Evolutionary conservation across 306 rosid genomes (phyloP), one percentile per base, ranked within the genome.

Genomic region (Abrus precatorius): DNA sequence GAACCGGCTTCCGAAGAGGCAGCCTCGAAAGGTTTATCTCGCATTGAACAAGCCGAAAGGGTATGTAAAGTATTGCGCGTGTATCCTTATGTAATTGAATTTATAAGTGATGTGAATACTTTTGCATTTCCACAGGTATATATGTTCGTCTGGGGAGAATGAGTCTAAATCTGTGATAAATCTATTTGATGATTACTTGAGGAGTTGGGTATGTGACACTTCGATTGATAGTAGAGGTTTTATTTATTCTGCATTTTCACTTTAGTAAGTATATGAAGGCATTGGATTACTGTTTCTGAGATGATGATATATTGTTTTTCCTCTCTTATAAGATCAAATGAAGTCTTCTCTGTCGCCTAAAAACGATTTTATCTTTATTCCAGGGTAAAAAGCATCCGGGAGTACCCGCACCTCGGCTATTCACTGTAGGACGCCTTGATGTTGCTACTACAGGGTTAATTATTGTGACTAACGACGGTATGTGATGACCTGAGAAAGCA

Each of bases 41-140:
- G 97, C 97, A 6, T 84, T 95, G 80, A 95, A 95, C 95, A 93
- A 95, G 87, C 99, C 97, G 20, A 95, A 95, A 89, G 99, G 99
- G 99, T 95, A 73, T 79, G 93, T 54, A 41, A 5, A 43, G 59
- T 77, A n/a, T 29, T 9, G 34, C 7, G 40, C 66, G 10, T 64
- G 40, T 11, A 54, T 49, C 10, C 76, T 64, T 60, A 48, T 60
- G 53, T 65, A 33, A 75, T 30, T 83, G 73, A 54, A 71, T 80
- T 76, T 71, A 40, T 57, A 50, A 57, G 38, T 52, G 38, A 77
- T 62, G 79, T 69, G 28, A 74, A 79, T 62, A 82, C 69, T 38
- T 71, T 80, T 72, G 5, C 63, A 7, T 82, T 32, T 40, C 50
- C 65, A 9, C 87, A 95, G 99, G 86, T 95, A 92, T 77, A 95